Evolutionary conservation across 139 green algal genomes (phyloP), one percentile per base, ranked within the genome.

Genomic region (Mesostigma viride): DNA sequence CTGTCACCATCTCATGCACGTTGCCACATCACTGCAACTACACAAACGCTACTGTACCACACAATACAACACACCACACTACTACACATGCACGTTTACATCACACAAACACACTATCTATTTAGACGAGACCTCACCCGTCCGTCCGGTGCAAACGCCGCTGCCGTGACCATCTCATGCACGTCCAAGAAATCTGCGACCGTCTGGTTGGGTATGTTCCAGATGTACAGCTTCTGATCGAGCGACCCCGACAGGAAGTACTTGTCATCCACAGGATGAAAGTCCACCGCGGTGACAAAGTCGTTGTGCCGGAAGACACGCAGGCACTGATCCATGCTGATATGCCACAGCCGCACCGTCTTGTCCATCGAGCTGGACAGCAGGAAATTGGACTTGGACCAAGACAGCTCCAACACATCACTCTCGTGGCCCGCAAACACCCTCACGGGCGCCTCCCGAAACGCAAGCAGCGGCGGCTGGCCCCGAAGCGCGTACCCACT

Each of bases 101-200:
- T 14, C 40, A 8, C 40, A 51, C 8, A 51, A 14, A 51, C 40
- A 8, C 40, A 51, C 40, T 51, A 24, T 14, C 8, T 24, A 51
- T 24, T 8, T 14, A 51, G 14, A 24, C 8, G 11, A 51, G 33
- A 57, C 8, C 62, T 64, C 8, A 75, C 68, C 64, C 68, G 31
- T 24, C 85, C 88, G 40, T 88, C 82, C 3, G 63, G 51, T 0
- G 70, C 77, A 67, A 89, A 96, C n/a, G 64, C 58, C 31, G 83
- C 75, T 0, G 90, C 86, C 0, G 90, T 96, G 31, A 96, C 81
- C 85, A 95, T 90, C 76, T 97, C 90, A 66, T 87, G 85, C 70
- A 92, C 75, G 68, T 93, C 81, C 32, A 84, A 82, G 56, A 73
- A 89, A 57, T 83, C 81, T 40, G 62, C 48, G 31, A 95, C 90